phyloP scores from a whole-genome alignment of 2,329 filamentous ascomycete genomes.

The Aspergillus sp. region DNA sequence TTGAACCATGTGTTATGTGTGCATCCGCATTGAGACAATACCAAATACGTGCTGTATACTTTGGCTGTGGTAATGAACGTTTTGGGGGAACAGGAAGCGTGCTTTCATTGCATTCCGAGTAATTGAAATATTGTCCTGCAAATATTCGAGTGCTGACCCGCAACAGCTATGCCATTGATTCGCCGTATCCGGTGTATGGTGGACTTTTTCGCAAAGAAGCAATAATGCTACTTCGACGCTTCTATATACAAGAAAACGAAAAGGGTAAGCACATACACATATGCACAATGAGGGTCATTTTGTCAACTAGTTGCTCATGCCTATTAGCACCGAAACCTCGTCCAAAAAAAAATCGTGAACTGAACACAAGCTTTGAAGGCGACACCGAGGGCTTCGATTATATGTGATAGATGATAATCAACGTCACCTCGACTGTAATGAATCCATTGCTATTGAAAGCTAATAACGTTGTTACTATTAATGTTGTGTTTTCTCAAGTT shows the following conservation, averaged over 20 bases:
- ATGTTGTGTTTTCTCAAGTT: background rate
- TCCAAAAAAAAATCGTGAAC: constrained; percentile 56
- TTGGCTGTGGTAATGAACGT: constrained; percentile 90
- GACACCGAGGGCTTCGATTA: constrained; percentile 4
- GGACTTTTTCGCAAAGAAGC: constrained; percentile 88
- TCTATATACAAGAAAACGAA: constrained; percentile 97
- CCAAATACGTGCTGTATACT: constrained; percentile 82
- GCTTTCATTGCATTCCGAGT: constrained; percentile 73
- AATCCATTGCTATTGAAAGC: background rate
- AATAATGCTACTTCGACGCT: constrained; percentile 82
- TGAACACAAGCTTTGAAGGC: constrained; percentile 53
- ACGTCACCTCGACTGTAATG: no score
- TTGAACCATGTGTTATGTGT: constrained; percentile 99
- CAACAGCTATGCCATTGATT: constrained; percentile 62
- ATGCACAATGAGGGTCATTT: background rate
- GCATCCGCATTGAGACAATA: constrained; percentile 86
- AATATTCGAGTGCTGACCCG: constrained; percentile 5
- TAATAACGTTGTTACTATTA: background rate
- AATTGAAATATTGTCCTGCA: constrained; percentile 19
- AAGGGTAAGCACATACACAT: constrained; percentile 55
- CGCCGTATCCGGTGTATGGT: constrained; percentile 73
- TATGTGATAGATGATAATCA: background rate
- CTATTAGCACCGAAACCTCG: constrained; percentile 54
- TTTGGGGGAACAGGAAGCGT: constrained; percentile 96
- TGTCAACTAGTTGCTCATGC: constrained; percentile 6